phyloP scores from a whole-genome alignment of 129 eudicot species.

The Saussurea involucrata region DNA sequence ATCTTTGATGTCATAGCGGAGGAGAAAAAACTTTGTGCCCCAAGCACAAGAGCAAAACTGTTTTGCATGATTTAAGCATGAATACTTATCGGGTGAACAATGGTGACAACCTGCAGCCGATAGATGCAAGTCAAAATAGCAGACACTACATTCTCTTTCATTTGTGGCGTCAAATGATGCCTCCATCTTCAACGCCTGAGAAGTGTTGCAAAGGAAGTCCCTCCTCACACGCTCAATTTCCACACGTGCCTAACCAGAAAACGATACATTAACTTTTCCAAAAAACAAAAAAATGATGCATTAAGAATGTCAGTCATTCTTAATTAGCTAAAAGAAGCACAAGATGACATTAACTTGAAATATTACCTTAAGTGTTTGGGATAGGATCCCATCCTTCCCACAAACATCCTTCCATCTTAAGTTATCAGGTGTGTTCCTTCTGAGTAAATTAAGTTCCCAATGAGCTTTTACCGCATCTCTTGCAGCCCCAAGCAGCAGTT shows the following conservation, averaged over 20 bases:
- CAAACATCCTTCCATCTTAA: conserved; percentile 90
- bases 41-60: conserved; percentile 87
- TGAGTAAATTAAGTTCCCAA: conserved; percentile 85
- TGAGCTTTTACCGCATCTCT: conserved; percentile 98
- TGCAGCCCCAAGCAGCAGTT: conserved; percentile 92
- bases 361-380: conserved; percentile 77
- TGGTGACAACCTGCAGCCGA: conserved; percentile 94
- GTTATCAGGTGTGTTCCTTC: conserved; percentile 60
- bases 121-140: conserved; percentile 85
- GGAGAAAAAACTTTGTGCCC: conserved; percentile 86
- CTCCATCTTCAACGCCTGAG: conserved; percentile 87
- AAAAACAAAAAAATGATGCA: background rate
- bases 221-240: conserved; percentile 86
- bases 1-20: conserved; percentile 81
- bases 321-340: too few species aligned
- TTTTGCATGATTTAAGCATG: conserved; percentile 93
- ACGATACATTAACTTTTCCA: too few species aligned
- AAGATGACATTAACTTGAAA: background rate
- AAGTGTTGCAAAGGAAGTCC: conserved; percentile 75
- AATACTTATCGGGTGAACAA: conserved; percentile 88
- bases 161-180: conserved; percentile 74
- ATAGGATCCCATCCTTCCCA: conserved; percentile 88
- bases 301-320: background rate
- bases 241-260: conserved; percentile 59
- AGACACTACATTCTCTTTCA: conserved; percentile 91